Base-by-base conservation (phyloP, 441 rosid species). In the Erodium chrysanthum region DNA sequence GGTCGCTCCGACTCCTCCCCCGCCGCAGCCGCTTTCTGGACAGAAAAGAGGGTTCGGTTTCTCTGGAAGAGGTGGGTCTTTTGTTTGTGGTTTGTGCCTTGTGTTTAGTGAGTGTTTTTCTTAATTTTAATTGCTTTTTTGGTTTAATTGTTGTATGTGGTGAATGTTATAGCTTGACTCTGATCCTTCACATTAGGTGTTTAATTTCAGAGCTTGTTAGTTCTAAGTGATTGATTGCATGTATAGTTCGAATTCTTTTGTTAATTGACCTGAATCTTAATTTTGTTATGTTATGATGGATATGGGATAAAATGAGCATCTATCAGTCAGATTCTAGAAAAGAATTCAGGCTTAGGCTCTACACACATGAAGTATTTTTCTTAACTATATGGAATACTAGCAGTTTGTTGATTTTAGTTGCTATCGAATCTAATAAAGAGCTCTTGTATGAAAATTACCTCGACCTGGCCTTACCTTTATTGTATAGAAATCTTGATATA, bases 21-120 rank as follows among this genome's bases (percentile, higher is more conserved):
- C 72, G 4, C 78, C 82, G 11, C 42, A 37, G 42, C 42, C 42
- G 62, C 75, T 86, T 14, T 73, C 85, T 0, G 99, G 98, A 15
- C 93, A 90, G 80, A 95, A 95, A 74, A 85, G 96, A 71, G 84
- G 86, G 58, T 86, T 70, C 73, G 76, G 79, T 18, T 75, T 76
- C 70, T 52, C 83, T 61, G 88, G 85, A 52, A 88, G 84, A 66
- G 96, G 82, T 17, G 77, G 69, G 64, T 25, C 17, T 59, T 59
- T 5, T 59, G 1, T 33, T 33, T 8, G 37, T 33, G 37, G 37
- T 33, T 33, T 8, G 37, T 35, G 40, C 40, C 0, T 35, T 35
- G 10, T 35, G 0, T 35, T 0, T 35, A 35, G 40, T 7, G 9
- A 5, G 37, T 37, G 42, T 37, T 37, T 7, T 37, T 37, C 42